phyloP scores from a whole-genome alignment of 352 stramenopile genomes.

The Pythium pectinolyticum region DNA sequence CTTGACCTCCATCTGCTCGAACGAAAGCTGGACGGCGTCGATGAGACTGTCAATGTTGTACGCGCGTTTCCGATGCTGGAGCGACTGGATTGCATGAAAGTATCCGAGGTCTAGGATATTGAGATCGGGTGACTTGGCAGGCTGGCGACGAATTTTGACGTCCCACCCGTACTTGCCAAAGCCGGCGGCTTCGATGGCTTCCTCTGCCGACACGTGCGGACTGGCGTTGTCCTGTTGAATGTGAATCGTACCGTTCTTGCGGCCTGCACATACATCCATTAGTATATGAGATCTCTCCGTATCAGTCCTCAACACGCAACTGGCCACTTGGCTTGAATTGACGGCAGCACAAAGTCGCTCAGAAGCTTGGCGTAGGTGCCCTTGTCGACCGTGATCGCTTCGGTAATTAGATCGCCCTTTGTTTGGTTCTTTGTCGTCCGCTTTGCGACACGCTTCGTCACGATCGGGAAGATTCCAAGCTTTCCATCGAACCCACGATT shows the following conservation, averaged over 20 bases:
- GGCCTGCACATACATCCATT: not conserved
- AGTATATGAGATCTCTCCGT: too few relatives aligned
- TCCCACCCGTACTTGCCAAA: not conserved
- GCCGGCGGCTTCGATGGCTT: not conserved
- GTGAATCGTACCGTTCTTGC: not conserved
- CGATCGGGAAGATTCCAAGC: slow-evolving; percentile 15
- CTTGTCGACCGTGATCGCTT: not conserved
- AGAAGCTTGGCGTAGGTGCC: too few relatives aligned
- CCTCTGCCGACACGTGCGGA: not conserved
- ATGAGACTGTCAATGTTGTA: slow-evolving; percentile 6
- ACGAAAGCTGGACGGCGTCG: slow-evolving; percentile 13
- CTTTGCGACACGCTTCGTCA: not conserved
- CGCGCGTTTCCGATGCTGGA: slow-evolving; percentile 7
- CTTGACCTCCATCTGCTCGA: slow-evolving; percentile 7
- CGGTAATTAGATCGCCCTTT: not conserved
- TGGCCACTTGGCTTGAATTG: too few relatives aligned
- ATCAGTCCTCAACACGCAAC: too few relatives aligned
- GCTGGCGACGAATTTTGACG: slow-evolving; percentile 6
- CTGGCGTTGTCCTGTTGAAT: not conserved
- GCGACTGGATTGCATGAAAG: slow-evolving; percentile 14
- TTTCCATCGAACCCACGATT: slow-evolving; percentile 10
- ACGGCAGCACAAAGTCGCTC: too few relatives aligned
- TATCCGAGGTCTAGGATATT: slow-evolving; percentile 24
- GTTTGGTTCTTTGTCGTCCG: slow-evolving; percentile 13
- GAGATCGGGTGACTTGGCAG: slow-evolving; percentile 16